Base-by-base conservation (phyloP, 257 asterid species). In the Ehretia macrophylla region DNA sequence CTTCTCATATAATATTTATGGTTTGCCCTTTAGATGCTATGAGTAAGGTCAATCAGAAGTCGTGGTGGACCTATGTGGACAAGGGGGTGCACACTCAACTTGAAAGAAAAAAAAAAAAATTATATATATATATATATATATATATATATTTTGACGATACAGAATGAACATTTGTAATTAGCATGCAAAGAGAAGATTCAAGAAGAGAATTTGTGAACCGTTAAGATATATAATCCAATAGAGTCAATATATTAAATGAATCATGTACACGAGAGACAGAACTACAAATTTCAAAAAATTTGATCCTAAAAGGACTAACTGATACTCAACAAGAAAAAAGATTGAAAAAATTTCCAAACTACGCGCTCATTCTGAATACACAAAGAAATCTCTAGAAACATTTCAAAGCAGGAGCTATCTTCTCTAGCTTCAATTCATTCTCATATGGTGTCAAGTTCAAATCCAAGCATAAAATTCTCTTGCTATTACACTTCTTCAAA, bases 381-480 rank as follows among this genome's bases (percentile, higher is more conserved):
- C 35, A 6, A 27, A 27, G 35, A n/a, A 27, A 27, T 27, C 3
- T n/a, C 10, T 48, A 48, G 45, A 54, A 50, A n/a, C 40, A 14
- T 22, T 22, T 44, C 27, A 42, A 55, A n/a, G 54, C 54, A 17
- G 54, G 54, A 49, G 54, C 23, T 17, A 49, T 17, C 23, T 22
- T 45, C 51, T 40, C 68, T 32, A 66, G 49, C 55, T 59, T 56
- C 49, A 46, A 38, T 22, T 39, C 64, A 22, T 70, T 70, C 54
- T 70, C 71, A 32, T 57, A 42, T 13, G 73, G 73, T 5, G 77
- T 75, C 53, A 75, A 66, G 48, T 70, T 75, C 68, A 75, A 61
- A 62, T 75, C 77, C 13, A 70, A 22, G 8, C 56, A 32, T 1
- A 55, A 39, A 27, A 60, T 46, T 44, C 61, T 37, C n/a, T 51